Conservation (phyloP, 345 rosid genomes). For the Gynandropsis gynandra region DNA sequence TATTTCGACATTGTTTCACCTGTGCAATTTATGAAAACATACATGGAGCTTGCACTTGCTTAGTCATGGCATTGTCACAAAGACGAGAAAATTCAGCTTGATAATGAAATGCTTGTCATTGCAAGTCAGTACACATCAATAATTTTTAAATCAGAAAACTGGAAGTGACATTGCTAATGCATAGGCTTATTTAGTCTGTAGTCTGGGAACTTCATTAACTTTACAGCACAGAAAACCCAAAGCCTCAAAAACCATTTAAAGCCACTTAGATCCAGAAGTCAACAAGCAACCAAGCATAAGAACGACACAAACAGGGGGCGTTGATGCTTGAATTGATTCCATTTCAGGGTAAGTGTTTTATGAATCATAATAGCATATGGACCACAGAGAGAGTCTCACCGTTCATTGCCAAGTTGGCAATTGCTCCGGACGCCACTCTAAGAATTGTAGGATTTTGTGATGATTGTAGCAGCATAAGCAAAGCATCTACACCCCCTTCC, state of each 20-base stretch:
- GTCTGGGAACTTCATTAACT: background rate
- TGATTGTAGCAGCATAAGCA: slow-evolving; percentile 57
- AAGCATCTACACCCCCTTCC: slow-evolving; percentile 88
- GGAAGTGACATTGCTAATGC: background rate
- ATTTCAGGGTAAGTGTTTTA: background rate
- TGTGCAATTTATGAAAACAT: too few species aligned
- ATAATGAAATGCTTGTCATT: too few species aligned
- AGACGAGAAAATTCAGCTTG: too few species aligned
- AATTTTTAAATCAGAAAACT: background rate
- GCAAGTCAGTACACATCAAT: too few species aligned
- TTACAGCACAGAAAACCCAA: background rate
- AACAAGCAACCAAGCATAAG: slow-evolving; percentile 4
- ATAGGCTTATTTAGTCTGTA: background rate
- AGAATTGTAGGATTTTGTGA: slow-evolving; percentile 72
- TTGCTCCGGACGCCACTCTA: slow-evolving; percentile 94
- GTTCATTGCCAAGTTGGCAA: slow-evolving; percentile 95
- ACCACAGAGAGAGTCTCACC: slow-evolving; percentile 36
- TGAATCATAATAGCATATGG: slow-evolving; percentile 12
- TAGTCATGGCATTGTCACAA: too few species aligned
- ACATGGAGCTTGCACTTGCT: too few species aligned
- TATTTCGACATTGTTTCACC: too few species aligned
- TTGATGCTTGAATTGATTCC: background rate
- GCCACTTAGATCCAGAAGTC: slow-evolving; percentile 9
- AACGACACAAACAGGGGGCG: slow-evolving; percentile 12
- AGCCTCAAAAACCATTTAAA: slow-evolving; percentile 1